Evolutionary conservation across 352 stramenopile species (phyloP).

Genomic region (Aphanomyces euteiches): DNA sequence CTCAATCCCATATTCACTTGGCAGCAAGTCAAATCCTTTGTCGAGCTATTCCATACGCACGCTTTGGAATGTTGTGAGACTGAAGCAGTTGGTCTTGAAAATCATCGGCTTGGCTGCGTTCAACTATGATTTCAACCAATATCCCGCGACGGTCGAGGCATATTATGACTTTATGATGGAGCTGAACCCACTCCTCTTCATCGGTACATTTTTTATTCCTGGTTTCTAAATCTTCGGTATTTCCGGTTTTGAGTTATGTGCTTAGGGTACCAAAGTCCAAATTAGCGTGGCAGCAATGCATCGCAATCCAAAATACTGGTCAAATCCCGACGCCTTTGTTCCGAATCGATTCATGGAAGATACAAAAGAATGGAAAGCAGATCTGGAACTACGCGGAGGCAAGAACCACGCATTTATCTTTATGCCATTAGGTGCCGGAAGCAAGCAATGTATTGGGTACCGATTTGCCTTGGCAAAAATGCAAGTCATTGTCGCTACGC

Average conservation of each 20-base stretch:
- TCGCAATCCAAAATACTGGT: conserved; percentile 42
- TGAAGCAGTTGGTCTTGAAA: background rate
- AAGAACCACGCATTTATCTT: conserved; percentile 37
- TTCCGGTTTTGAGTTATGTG: background rate
- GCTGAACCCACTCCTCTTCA: background rate
- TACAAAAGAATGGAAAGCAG: background rate
- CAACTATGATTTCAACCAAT: background rate
- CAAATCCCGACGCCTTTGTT: conserved; percentile 41
- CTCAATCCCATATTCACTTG: background rate
- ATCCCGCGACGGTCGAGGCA: background rate
- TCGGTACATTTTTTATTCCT: background rate
- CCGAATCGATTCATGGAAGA: conserved; percentile 40
- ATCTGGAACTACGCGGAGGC: conserved; percentile 24
- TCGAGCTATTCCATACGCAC: background rate
- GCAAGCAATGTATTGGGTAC: background rate
- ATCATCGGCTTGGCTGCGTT: background rate
- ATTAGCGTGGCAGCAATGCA: conserved; percentile 41
- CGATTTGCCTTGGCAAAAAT: conserved; percentile 22
- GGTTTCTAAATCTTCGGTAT: conserved; percentile 31
- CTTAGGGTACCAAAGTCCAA: conserved; percentile 35
- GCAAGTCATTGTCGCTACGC: background rate
- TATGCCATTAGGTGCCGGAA: conserved; percentile 42
- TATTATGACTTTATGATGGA: background rate
- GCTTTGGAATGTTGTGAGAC: background rate
- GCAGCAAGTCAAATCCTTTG: background rate